These are phyloP conservation scores for Przewalskia tangutica DNA, from an alignment of 257 asterid species.

Conservation along the genomic window DNA sequence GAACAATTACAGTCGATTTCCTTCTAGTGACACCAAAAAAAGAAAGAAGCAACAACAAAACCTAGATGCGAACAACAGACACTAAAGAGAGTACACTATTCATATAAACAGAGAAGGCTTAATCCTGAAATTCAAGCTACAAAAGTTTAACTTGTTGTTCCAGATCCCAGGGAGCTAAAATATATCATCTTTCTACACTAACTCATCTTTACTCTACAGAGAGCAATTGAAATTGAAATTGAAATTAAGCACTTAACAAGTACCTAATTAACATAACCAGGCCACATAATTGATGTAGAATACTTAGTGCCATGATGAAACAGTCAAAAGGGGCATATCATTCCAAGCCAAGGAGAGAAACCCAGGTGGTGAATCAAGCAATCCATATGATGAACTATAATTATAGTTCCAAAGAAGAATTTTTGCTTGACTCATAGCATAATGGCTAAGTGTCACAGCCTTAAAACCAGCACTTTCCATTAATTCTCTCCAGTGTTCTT, in stretches of 20 bases:
- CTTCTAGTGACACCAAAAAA: conserved; percentile 2
- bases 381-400: conserved; percentile 51
- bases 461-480: conserved; percentile 82
- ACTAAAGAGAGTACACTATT: conserved; percentile 23
- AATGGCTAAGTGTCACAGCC: conserved; percentile 64
- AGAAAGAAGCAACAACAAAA: background rate
- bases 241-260: conserved; percentile 6
- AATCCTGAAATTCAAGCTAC: background rate
- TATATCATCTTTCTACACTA: conserved; percentile 31
- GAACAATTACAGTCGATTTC: conserved; percentile 18
- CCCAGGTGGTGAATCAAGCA: conserved; percentile 63
- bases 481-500: conserved; percentile 60
- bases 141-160: conserved; percentile 6
- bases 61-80: background rate
- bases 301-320: conserved; percentile 82
- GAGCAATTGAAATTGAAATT: background rate
- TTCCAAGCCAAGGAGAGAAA: conserved; percentile 89
- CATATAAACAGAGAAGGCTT: conserved; percentile 10
- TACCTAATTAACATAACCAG: background rate
- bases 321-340: conserved; percentile 68
- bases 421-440: conserved; percentile 81
- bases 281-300: background rate
- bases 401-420: conserved; percentile 77
- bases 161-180: conserved; percentile 17
- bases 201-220: conserved; percentile 18